A percentile compares a stretch with the other conserved stretches of the same genome.
These are phyloP conservation scores for Gigaspora rosea DNA, from an alignment of 192 early-diverging fungal genomes.

Conservation along the genomic window DNA sequence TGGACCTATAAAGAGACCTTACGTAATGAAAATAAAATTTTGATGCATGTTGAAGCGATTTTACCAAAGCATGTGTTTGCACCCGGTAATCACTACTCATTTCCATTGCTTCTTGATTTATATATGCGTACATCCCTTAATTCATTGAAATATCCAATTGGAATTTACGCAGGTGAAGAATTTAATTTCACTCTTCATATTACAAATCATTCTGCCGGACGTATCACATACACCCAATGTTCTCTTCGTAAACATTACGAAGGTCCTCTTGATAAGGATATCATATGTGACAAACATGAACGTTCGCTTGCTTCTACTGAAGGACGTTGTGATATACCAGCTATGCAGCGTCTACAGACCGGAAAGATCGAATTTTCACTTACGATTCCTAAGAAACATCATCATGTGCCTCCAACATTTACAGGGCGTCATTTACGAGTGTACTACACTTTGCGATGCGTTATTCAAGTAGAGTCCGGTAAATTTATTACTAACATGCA, in stretches of 20 bases:
- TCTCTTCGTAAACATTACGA: slow-evolving; percentile 51
- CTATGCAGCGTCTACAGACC: neutral
- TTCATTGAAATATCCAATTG: neutral
- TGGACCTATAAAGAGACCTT: slow-evolving; percentile 36
- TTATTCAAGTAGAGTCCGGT: slow-evolving; percentile 36
- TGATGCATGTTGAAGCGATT: slow-evolving; percentile 42
- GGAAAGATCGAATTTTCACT: slow-evolving; percentile 30
- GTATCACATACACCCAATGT: slow-evolving; percentile 34
- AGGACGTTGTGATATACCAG: neutral
- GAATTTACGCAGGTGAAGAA: slow-evolving; percentile 1
- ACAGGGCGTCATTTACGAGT: slow-evolving; percentile 46
- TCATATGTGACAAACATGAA: slow-evolving; percentile 41
- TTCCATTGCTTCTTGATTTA: neutral
- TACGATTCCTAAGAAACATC: slow-evolving; percentile 40
- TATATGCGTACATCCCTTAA: slow-evolving; percentile 38
- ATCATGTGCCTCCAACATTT: slow-evolving; percentile 46
- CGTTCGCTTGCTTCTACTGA: slow-evolving; percentile 35
- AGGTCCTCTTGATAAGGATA: slow-evolving; percentile 44
- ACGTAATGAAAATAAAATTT: slow-evolving; percentile 33
- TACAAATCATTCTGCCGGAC: slow-evolving; percentile 29
- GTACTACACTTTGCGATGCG: slow-evolving; percentile 42
- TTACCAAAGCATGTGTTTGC: slow-evolving; percentile 39
- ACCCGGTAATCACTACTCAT: slow-evolving; percentile 37
- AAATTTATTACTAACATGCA: slow-evolving; percentile 41
- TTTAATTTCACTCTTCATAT: slow-evolving; percentile 29